These are phyloP conservation scores for Biancaea sappan DNA, from an alignment of 306 rosid genomes.

Conservation along the genomic window DNA sequence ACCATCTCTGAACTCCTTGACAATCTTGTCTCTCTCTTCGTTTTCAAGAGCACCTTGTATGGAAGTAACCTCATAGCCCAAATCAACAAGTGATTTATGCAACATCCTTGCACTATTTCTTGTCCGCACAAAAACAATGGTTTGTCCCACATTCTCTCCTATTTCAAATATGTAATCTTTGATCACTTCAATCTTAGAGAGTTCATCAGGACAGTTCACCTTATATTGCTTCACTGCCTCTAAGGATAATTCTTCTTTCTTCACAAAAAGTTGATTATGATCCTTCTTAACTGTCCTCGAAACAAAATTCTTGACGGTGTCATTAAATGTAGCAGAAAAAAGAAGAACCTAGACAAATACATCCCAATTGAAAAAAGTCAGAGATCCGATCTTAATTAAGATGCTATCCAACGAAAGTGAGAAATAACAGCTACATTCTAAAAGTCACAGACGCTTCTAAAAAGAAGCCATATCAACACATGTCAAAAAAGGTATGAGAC, in stretches of 20 bases:
- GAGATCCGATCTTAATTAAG: background rate
- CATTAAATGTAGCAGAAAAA: constrained; percentile 93
- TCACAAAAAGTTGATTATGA: constrained; percentile 80
- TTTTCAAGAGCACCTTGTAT: constrained; percentile 69
- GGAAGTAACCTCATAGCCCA: constrained; percentile 74
- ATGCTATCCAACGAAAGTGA: too few species aligned
- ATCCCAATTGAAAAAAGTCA: constrained; percentile 3
- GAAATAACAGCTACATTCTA: background rate
- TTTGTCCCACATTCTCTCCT: constrained; percentile 48
- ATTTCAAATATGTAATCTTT: constrained; percentile 68
- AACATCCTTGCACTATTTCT: constrained; percentile 66
- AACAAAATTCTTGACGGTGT: constrained; percentile 71
- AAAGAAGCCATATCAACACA: background rate
- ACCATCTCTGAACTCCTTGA: constrained; percentile 82
- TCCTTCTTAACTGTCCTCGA: constrained; percentile 59
- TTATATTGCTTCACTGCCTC: constrained; percentile 84
- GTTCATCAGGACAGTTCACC: constrained; percentile 73
- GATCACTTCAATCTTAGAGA: constrained; percentile 58
- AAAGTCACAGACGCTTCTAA: background rate
- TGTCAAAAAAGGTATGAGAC: background rate
- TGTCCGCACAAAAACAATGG: constrained; percentile 77
- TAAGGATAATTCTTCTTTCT: constrained; percentile 82
- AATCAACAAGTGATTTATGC: constrained; percentile 58
- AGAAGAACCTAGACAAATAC: constrained; percentile 69
- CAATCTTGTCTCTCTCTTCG: constrained; percentile 77